phyloP scores from a whole-genome alignment of 768 basidiomycete species.

The Leccinum barrowsii region DNA sequence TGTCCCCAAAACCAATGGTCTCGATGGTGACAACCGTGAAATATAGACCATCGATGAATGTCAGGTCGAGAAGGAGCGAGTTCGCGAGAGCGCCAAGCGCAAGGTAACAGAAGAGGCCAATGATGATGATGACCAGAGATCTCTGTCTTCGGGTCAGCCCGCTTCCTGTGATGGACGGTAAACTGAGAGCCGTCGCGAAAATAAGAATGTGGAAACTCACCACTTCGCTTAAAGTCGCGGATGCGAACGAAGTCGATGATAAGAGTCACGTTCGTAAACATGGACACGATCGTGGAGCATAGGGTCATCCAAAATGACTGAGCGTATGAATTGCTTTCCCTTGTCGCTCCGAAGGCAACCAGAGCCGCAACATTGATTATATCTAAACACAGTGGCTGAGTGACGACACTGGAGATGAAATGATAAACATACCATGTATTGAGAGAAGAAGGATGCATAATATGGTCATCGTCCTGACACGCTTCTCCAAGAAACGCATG shows the following conservation, averaged over 20 bases:
- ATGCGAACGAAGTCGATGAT: conserved; percentile 58
- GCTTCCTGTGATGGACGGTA: conserved; percentile 47
- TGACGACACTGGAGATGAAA: background rate
- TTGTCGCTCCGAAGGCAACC: conserved; percentile 55
- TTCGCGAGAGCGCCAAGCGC: conserved; percentile 57
- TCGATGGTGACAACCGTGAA: too few species aligned
- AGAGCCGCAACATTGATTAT: conserved; percentile 62
- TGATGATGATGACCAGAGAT: too few species aligned
- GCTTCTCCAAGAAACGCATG: conserved; percentile 67
- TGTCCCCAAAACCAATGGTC: conserved; percentile 69
- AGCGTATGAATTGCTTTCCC: conserved; percentile 68
- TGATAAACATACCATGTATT: conserved; percentile 54
- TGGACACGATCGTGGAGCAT: conserved; percentile 66
- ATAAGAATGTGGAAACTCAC: conserved; percentile 32
- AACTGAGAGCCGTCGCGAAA: background rate
- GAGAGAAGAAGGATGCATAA: conserved; percentile 61
- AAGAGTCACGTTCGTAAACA: conserved; percentile 64
- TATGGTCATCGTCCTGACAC: conserved; percentile 59
- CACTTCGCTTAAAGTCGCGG: conserved; percentile 59
- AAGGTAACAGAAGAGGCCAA: too few species aligned
- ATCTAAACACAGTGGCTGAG: conserved; percentile 40
- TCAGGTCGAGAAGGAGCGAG: too few species aligned
- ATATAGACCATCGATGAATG: too few species aligned
- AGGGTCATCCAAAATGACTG: conserved; percentile 76
- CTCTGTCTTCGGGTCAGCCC: conserved; percentile 80